Evolutionary conservation across 257 asterid species (phyloP).

Genomic region (Sherardia arvensis): DNA sequence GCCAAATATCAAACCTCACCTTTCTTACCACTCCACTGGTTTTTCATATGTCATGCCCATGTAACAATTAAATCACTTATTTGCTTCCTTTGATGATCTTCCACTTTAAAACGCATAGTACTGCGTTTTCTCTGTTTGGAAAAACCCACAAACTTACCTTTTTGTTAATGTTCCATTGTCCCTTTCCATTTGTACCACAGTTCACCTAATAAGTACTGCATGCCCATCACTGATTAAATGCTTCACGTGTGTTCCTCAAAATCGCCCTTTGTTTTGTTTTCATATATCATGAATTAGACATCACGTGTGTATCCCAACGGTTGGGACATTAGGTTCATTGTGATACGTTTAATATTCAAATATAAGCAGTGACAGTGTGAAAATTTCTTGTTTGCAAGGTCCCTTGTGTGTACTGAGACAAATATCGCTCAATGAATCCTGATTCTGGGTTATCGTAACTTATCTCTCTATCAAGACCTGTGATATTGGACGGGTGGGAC

Average conservation of each 20-base stretch:
- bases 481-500: too few relatives aligned
- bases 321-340: too few relatives aligned
- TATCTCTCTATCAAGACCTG: too few relatives aligned
- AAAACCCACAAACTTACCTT: background rate
- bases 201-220: background rate
- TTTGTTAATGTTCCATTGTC: background rate
- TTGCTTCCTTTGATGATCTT: background rate
- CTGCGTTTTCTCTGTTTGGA: background rate
- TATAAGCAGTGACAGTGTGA: too few relatives aligned
- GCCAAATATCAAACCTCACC: background rate
- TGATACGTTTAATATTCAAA: too few relatives aligned
- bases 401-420: too few relatives aligned
- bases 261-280: background rate
- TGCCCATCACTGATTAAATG: background rate
- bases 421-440: too few relatives aligned
- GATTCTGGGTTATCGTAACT: too few relatives aligned
- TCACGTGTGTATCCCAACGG: too few relatives aligned
- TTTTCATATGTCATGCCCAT: conserved; percentile 2
- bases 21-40: background rate
- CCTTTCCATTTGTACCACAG: background rate
- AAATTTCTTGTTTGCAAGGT: too few relatives aligned
- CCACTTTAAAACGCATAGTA: background rate
- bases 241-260: background rate
- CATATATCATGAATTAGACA: background rate
- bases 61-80: background rate